A percentile compares a stretch with the other conserved stretches of the same genome.
These are phyloP conservation scores for Chrysosporium queenslandicum DNA, from an alignment of 2,329 filamentous ascomycete genomes.

Conservation along the genomic window DNA sequence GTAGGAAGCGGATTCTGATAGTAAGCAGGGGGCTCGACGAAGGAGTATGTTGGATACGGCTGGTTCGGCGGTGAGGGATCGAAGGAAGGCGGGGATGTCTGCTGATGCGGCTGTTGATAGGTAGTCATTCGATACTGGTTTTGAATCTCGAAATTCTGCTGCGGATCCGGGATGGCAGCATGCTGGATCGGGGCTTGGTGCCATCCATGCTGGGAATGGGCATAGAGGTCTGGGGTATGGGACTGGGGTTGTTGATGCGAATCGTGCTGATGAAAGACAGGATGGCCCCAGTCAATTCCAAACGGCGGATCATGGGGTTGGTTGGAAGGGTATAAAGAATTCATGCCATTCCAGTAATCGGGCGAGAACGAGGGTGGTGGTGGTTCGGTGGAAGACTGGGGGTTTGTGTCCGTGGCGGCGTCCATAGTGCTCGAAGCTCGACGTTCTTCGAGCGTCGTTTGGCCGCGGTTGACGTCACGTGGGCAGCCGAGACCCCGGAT, in stretches of 20 bases:
- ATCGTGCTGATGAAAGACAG: conserved; percentile 23
- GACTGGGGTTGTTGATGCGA: conserved; percentile 11
- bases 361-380: conserved; percentile 18
- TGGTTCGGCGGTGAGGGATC: conserved; percentile 9
- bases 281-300: conserved; percentile 32
- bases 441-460: too few species aligned
- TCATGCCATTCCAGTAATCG: conserved; percentile 34
- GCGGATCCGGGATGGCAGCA: conserved; percentile 19
- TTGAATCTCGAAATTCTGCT: conserved; percentile 10
- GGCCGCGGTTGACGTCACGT: too few species aligned
- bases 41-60: conserved; percentile 28
- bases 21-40: conserved; percentile 24
- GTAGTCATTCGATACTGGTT: conserved; percentile 11
- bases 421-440: not conserved
- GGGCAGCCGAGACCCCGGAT: not conserved
- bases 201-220: conserved; percentile 24
- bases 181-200: conserved; percentile 26
- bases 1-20: conserved; percentile 19
- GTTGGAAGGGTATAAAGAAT: conserved; percentile 24
- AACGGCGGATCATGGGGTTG: conserved; percentile 23
- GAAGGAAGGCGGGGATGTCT: conserved; percentile 6
- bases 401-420: conserved; percentile 5
- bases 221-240: conserved; percentile 15
- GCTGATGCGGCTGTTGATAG: conserved; percentile 18
- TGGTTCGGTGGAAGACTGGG: not conserved